Evolutionary conservation across 257 asterid species (phyloP), one percentile per base, ranked within the genome.

Genomic region (Solanum corneliomulleri): DNA sequence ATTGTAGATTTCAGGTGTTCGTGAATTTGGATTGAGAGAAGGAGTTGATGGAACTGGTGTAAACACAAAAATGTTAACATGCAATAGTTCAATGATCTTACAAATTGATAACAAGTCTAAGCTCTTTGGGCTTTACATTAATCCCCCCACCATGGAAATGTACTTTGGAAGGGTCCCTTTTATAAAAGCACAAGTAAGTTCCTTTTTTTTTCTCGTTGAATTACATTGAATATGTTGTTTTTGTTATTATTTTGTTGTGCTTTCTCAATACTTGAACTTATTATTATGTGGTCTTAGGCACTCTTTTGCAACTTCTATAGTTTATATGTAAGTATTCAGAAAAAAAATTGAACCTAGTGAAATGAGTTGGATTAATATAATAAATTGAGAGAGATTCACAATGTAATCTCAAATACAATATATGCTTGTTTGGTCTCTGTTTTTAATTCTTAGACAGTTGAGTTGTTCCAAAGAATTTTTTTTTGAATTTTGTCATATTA

Each of bases 11-110:
- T 92, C 90, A 37, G 86, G 94, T 82, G 78, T 95, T 70, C 87
- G 88, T 16, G 89, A 92, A 39, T 94, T 93, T 71, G 90, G 91
- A 87, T 88, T 96, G 78, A 93, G 91, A 1, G 98, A 96, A 58
- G 98, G 99, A 78, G 94, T 95, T 71, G 99, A 96, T 88, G 88
- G 68, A 5, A 91, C 98, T 6, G 99, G 99, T 13, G 99, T 96
- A 9, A 85, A 92, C 11, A 94, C 98, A 56, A 94, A 95, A 88
- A 85, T 96, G 31, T 88, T 95, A 3, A 94, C 91, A 82, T 93
- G 95, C 98, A 96, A 96, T 88, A 86, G 87, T 52, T 86, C 96
- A 5, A 82, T 96, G 72, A 52, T 88, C 60, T 42, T 95, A 44
- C 85, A 76, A 21, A 88, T 96, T 27, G 94, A 94, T 11, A 96